These are phyloP conservation scores for Candida smagusa DNA, from an alignment of 1,139 yeast species.

Conservation along the genomic window DNA sequence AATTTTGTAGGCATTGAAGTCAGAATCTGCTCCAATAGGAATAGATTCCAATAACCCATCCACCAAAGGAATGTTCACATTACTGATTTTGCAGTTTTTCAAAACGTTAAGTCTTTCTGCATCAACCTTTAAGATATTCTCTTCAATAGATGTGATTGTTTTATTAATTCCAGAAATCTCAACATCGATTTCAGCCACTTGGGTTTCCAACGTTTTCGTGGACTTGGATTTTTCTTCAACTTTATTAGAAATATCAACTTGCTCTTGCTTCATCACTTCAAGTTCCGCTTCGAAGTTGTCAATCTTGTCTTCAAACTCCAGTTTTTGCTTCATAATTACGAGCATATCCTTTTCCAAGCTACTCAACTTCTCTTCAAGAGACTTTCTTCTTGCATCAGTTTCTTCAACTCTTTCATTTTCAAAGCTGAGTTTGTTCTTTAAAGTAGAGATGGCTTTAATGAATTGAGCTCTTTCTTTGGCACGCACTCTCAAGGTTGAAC, in stretches of 20 bases:
- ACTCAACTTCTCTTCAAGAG: conserved; percentile 29
- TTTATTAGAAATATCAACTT: conserved; percentile 19
- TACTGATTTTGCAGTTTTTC: conserved; percentile 74
- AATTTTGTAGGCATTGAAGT: conserved; percentile 43
- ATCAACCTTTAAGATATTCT: conserved; percentile 52
- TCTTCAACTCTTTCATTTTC: conserved; percentile 57
- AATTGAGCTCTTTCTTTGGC: conserved; percentile 64
- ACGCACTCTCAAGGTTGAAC: conserved; percentile 55
- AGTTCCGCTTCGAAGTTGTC: conserved; percentile 50
- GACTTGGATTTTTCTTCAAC: conserved; percentile 26
- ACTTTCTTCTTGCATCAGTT: conserved; percentile 41
- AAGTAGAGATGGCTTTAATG: conserved; percentile 56
- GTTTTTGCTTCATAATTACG: conserved; percentile 28
- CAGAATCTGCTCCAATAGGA: conserved; percentile 43
- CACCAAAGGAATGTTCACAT: conserved; percentile 59
- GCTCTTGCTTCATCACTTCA: conserved; percentile 43
- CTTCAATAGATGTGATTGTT: conserved; percentile 43
- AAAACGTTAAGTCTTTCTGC: conserved; percentile 60
- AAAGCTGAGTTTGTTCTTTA: conserved; percentile 61
- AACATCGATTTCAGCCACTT: conserved; percentile 32
- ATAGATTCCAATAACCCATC: conserved; percentile 54
- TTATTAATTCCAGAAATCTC: conserved; percentile 29
- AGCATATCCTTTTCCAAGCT: conserved; percentile 32
- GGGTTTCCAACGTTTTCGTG: conserved; percentile 26
- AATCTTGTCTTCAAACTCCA: conserved; percentile 31